Conservation (phyloP, 176 grass and related monocot species). For the Avena atlantica region DNA sequence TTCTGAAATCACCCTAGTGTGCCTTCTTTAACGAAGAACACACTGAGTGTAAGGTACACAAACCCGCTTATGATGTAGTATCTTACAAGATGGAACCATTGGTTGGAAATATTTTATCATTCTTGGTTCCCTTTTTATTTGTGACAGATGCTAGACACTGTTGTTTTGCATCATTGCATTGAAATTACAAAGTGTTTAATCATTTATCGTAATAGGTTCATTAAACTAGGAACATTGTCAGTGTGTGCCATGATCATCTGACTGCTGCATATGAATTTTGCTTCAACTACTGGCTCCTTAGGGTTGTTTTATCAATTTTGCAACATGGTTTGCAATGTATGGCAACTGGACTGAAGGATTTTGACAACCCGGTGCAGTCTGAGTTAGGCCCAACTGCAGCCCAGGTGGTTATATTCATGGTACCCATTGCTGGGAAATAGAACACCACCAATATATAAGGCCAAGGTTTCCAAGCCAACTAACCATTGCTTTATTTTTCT, state of each 20-base stretch:
- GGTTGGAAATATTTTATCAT: not conserved
- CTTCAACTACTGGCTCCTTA: slow-evolving; percentile 12
- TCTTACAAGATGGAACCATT: slow-evolving; percentile 18
- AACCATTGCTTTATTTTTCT: not conserved
- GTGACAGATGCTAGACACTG: not conserved
- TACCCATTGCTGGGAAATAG: not conserved
- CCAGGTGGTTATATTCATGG: not conserved
- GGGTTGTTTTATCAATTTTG: slow-evolving; percentile 4
- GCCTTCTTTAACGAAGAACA: slow-evolving; percentile 9
- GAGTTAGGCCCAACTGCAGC: not conserved
- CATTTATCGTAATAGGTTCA: not conserved
- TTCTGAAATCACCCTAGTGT: slow-evolving; percentile 16
- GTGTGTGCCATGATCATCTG: not conserved
- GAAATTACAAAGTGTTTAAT: not conserved
- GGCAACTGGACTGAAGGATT: not conserved
- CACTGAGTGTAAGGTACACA: not conserved
- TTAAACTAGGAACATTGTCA: not conserved
- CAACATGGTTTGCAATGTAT: not conserved
- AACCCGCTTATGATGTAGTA: not conserved
- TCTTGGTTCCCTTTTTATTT: not conserved
- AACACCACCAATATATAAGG: not conserved
- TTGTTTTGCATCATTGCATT: not conserved
- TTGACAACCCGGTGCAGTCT: not conserved
- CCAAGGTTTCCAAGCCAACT: not conserved
- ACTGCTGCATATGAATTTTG: not conserved